Evolutionary conservation across 2,329 filamentous ascomycete genomes (phyloP).

Genomic region (Colletotrichum gigasporum): DNA sequence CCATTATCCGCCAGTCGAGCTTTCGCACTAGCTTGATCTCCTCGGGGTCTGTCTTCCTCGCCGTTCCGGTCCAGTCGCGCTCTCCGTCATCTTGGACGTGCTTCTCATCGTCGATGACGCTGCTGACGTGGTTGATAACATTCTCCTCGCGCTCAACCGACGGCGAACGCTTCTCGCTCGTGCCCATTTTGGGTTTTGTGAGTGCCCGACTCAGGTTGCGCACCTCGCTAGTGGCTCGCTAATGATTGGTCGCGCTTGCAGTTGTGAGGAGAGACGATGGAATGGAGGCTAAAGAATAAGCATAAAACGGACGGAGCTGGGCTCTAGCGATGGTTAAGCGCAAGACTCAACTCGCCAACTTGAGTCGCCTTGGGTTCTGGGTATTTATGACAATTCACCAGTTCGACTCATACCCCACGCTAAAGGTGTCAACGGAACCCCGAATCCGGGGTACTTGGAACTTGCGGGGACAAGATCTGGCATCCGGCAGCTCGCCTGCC

Average conservation of each 20-base stretch:
- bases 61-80: conserved; percentile 49
- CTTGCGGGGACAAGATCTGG: conserved; percentile 23
- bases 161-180: conserved; percentile 24
- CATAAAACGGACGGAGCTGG: conserved; percentile 9
- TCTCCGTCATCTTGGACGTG: conserved; percentile 34
- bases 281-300: conserved; percentile 8
- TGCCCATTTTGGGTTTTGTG: conserved; percentile 5
- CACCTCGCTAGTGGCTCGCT: not conserved
- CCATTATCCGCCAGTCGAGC: conserved; percentile 53
- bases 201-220: not conserved
- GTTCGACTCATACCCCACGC: not conserved
- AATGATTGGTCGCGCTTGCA: not conserved
- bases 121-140: conserved; percentile 22
- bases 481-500: not conserved
- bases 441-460: conserved; percentile 24
- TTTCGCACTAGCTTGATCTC: conserved; percentile 52
- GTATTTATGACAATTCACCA: conserved; percentile 21
- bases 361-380: not conserved
- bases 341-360: not conserved
- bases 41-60: conserved; percentile 48
- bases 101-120: conserved; percentile 26
- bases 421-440: not conserved
- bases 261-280: not conserved
- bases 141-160: conserved; percentile 27
- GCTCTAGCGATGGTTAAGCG: not conserved